Percentiles rank a stretch among this genome's conserved stretches.
Evolutionary conservation across 805 yeast species (phyloP).

Genomic region (Kurtzmaniella cleridarum): DNA sequence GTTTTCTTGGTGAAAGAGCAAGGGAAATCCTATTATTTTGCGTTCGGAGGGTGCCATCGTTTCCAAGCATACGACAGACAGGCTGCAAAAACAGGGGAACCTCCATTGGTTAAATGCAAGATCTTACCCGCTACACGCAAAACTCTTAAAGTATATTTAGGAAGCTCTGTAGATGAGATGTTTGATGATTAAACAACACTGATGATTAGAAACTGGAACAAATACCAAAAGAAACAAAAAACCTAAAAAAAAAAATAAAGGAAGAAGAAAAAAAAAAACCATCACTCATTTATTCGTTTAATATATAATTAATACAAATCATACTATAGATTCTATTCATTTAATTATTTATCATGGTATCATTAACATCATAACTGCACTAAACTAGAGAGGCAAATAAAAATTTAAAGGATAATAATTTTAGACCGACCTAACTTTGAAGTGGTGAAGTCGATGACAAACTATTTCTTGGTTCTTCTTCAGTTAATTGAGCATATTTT

Average conservation of each 20-base stretch:
- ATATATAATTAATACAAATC: too few species aligned
- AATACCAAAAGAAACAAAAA: too few species aligned
- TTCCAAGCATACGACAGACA: constrained; percentile 75
- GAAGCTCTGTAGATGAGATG: constrained; percentile 56
- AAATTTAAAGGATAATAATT: too few species aligned
- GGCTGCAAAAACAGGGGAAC: constrained; percentile 26
- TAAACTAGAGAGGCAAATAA: too few species aligned
- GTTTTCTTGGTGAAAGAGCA: constrained; percentile 61
- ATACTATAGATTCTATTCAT: too few species aligned
- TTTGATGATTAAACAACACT: constrained; percentile 18
- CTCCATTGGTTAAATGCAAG: constrained; percentile 57
- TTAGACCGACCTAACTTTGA: neutral
- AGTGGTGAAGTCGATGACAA: constrained; percentile 1
- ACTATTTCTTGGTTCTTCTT: constrained; percentile 1
- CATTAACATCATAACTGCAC: too few species aligned
- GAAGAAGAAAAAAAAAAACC: too few species aligned
- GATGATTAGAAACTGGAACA: too few species aligned
- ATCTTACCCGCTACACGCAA: constrained; percentile 69
- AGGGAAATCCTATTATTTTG: constrained; percentile 63
- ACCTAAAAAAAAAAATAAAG: too few species aligned
- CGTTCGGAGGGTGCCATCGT: constrained; percentile 89
- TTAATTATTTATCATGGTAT: too few species aligned
- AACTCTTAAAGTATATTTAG: constrained; percentile 65
- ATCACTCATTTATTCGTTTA: neutral
- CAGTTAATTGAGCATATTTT: neutral